These are phyloP conservation scores for Actinomucor elegans DNA, from an alignment of 371 early-diverging fungal genomes.

Conservation along the genomic window DNA sequence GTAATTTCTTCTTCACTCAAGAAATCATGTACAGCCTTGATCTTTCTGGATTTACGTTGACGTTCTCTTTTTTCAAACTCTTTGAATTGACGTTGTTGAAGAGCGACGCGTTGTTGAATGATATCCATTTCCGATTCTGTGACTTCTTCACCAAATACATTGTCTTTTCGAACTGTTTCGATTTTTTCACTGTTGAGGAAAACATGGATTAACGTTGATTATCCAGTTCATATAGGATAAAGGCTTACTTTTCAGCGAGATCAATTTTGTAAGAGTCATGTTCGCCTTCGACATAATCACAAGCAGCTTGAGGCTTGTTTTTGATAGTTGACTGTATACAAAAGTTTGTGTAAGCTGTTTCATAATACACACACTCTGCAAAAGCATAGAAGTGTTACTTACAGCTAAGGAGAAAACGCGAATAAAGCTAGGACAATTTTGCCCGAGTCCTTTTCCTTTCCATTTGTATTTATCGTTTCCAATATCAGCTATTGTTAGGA, in stretches of 20 bases:
- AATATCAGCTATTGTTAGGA: background rate
- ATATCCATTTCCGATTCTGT: slow-evolving; percentile 85
- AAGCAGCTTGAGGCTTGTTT: slow-evolving; percentile 4
- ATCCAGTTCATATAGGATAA: background rate
- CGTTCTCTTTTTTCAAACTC: slow-evolving; percentile 77
- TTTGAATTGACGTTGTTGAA: slow-evolving; percentile 83
- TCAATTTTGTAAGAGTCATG: slow-evolving; percentile 18
- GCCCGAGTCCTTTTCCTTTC: background rate
- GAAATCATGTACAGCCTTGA: slow-evolving; percentile 72
- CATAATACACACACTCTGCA: background rate
- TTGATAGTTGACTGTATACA: slow-evolving; percentile 8
- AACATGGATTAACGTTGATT: background rate
- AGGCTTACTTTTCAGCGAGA: slow-evolving; percentile 27
- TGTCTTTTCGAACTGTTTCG: slow-evolving; percentile 80
- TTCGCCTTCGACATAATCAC: slow-evolving; percentile 15
- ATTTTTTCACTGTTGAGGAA: slow-evolving; percentile 75
- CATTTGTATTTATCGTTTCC: background rate
- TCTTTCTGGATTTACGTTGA: slow-evolving; percentile 69
- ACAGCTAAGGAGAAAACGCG: slow-evolving; percentile 11
- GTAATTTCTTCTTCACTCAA: slow-evolving; percentile 80
- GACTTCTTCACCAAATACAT: slow-evolving; percentile 82
- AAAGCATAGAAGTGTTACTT: background rate
- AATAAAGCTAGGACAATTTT: background rate
- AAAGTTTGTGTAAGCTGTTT: background rate
- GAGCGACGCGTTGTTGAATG: slow-evolving; percentile 82